Conservation (phyloP, 2,329 filamentous ascomycete genomes). For the Penicillium sp. region DNA sequence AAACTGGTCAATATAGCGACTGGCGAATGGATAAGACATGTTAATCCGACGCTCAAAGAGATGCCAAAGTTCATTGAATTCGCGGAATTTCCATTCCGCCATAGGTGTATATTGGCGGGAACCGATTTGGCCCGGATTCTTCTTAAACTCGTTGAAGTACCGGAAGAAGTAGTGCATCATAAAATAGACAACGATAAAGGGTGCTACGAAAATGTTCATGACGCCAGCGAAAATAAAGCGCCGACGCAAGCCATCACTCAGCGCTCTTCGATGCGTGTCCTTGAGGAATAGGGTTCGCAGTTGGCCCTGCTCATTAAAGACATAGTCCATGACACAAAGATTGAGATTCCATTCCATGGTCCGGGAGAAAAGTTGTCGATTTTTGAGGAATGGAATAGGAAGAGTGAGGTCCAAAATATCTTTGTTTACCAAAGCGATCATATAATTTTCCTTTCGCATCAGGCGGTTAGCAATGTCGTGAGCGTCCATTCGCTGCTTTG, state of each 20-base stretch:
- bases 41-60: constrained; percentile 85
- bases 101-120: constrained; percentile 87
- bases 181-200: constrained; percentile 82
- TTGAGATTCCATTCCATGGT: constrained; percentile 91
- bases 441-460: constrained; percentile 95
- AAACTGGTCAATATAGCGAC: constrained; percentile 90
- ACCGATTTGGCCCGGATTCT: constrained; percentile 83
- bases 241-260: constrained; percentile 73
- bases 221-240: constrained; percentile 80
- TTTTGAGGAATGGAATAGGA: constrained; percentile 76
- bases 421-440: constrained; percentile 97
- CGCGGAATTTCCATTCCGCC: constrained; percentile 96
- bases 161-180: constrained; percentile 88
- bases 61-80: constrained; percentile 95
- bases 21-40: constrained; percentile 92
- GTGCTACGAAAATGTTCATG: constrained; percentile 81
- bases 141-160: constrained; percentile 97
- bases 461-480: constrained; percentile 95
- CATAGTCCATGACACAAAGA: constrained; percentile 85
- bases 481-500: constrained; percentile 90
- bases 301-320: constrained; percentile 86
- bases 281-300: constrained; percentile 83
- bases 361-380: constrained; percentile 79
- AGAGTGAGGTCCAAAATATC: constrained; percentile 85
- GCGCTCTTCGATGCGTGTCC: constrained; percentile 70